Evolutionary conservation across 2,329 filamentous ascomycete species (phyloP), one percentile per base, ranked within the genome.

Genomic region (Zymoseptoria crescenta): DNA sequence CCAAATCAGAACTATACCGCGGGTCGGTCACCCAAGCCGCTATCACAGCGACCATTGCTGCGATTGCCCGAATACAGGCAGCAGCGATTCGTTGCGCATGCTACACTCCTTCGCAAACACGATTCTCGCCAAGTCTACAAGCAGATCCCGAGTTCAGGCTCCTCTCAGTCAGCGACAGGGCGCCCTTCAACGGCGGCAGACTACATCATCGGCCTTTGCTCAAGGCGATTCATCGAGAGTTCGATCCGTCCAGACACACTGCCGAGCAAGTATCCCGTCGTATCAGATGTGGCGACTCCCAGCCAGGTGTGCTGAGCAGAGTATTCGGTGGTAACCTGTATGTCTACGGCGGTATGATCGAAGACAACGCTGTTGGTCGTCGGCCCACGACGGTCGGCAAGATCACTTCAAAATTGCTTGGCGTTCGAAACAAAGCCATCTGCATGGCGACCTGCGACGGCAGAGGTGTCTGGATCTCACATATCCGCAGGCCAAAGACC

Each of bases 391-490:
- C 29, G 4, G 52, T 67, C 19, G 55, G 53, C 57, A 65, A 59
- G n/a, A 58, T 64, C 19, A 66, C 57, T 8, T 70, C 71, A 4
- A 67, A 64, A 8, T 65, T 77, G 51, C 60, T 77, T 5, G 75
- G 73, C 8, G 66, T 69, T n/a, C 70, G 75, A 7, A 72, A 67
- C 45, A 61, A 64, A 45, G 68, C 68, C 21, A 51, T 71, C 2
- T 76, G 75, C 64, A 64, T 77, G 45, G 68, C 70, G 4, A 74
- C 75, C 0, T 69, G 68, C 45, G 75, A 77, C 52, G 68, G 71
- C 50, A 74, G 72, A 28, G 75, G 74, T 30, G 59, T 77, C 50
- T 77, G 75, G 75, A 73, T 77, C 59, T 75, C 74, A 0, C 75
- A 77, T 57, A 57, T 75, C 7, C 71, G 75, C 20, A 69, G 73